phyloP scores from a whole-genome alignment of 768 basidiomycete species.

The Hericium erinaceus region DNA sequence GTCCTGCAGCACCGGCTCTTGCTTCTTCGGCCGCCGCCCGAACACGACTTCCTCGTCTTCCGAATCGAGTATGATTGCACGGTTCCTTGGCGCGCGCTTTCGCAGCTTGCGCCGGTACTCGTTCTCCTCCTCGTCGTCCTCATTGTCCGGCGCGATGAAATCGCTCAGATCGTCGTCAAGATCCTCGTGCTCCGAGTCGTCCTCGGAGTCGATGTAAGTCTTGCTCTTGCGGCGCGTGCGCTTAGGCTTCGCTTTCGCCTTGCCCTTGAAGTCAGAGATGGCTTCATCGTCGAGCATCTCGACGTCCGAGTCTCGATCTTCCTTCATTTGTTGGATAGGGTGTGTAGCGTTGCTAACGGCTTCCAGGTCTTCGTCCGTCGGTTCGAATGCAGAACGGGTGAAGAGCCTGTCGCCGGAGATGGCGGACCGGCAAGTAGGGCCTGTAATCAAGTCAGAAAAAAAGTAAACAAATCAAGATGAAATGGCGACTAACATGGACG shows the following conservation, averaged over 20 bases:
- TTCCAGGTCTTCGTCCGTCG: conserved; percentile 27
- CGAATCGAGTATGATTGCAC: conserved; percentile 16
- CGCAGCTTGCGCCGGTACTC: background rate
- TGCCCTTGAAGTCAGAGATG: conserved; percentile 11
- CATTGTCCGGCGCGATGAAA: conserved; percentile 13
- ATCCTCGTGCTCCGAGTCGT: conserved; percentile 14
- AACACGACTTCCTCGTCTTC: conserved; percentile 38
- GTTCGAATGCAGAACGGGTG: conserved; percentile 49
- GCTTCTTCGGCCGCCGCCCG: conserved; percentile 20
- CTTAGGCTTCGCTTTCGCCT: conserved; percentile 20
- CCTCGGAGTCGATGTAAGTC: conserved; percentile 27
- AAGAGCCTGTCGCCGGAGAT: conserved; percentile 43
- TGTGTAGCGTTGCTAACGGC: background rate
- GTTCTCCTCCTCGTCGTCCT: conserved; percentile 8
- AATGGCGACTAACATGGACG: conserved; percentile 36
- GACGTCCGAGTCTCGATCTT: conserved; percentile 21
- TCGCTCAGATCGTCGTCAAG: conserved; percentile 13
- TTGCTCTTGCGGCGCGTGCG: conserved; percentile 31
- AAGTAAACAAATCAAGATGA: background rate
- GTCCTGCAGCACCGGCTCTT: conserved; percentile 7
- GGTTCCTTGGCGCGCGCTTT: conserved; percentile 1
- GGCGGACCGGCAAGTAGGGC: conserved; percentile 52
- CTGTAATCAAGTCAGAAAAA: conserved; percentile 17
- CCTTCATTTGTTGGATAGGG: conserved; percentile 14
- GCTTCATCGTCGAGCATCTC: conserved; percentile 20